Evolutionary conservation across 805 yeast genomes (phyloP).

Genomic region (Deakozyma indianensis): DNA sequence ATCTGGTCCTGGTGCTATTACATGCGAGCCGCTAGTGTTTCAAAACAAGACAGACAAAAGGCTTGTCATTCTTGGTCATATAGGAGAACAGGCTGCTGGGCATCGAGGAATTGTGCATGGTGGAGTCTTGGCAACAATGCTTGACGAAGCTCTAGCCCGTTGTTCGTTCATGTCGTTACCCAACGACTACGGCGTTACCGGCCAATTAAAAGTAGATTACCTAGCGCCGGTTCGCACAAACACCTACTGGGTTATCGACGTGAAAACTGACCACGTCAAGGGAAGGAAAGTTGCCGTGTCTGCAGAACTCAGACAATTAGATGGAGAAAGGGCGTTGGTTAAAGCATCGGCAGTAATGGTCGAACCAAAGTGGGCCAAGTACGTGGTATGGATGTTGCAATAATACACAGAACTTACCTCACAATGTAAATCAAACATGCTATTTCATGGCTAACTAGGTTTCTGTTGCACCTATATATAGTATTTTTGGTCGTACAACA

Average conservation of each 20-base stretch:
- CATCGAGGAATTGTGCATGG: slow-evolving; percentile 37
- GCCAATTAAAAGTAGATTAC: slow-evolving; percentile 43
- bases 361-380: slow-evolving; percentile 81
- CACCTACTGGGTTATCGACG: slow-evolving; percentile 46
- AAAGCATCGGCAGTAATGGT: slow-evolving; percentile 56
- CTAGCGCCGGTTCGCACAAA: slow-evolving; percentile 34
- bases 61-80: slow-evolving; percentile 49
- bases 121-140: slow-evolving; percentile 59
- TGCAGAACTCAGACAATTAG: slow-evolving; percentile 41
- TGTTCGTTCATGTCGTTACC: slow-evolving; percentile 72
- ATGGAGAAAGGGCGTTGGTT: slow-evolving; percentile 28
- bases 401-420: not conserved
- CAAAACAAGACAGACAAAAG: slow-evolving; percentile 34
- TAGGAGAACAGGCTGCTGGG: slow-evolving; percentile 48
- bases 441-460: too few species aligned
- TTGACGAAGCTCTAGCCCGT: slow-evolving; percentile 58
- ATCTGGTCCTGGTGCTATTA: slow-evolving; percentile 51
- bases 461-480: too few species aligned
- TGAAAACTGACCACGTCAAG: slow-evolving; percentile 42
- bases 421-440: not conserved
- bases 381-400: slow-evolving; percentile 30
- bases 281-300: slow-evolving; percentile 63
- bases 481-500: too few species aligned
- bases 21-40: slow-evolving; percentile 64
- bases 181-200: slow-evolving; percentile 71